Conservation (phyloP, 495 filamentous ascomycete species). For the Aspergillus ellipticus region DNA sequence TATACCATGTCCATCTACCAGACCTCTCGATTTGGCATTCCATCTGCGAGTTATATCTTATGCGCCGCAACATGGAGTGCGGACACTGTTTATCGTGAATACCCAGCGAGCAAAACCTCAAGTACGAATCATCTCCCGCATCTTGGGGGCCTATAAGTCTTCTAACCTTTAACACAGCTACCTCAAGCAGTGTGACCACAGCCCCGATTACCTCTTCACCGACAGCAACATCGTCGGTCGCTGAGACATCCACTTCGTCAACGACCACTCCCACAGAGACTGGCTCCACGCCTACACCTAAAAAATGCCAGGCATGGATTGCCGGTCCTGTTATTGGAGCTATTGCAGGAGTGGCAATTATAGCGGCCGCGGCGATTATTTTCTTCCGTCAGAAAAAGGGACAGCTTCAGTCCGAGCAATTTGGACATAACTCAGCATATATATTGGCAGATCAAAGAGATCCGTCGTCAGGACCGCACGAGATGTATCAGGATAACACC, state of each 20-base stretch:
- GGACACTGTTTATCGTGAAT: constrained; percentile 2
- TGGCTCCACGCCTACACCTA: not conserved
- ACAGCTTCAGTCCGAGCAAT: not conserved
- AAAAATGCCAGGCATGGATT: constrained; percentile 7
- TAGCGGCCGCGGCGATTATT: not conserved
- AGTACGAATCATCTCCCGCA: too few relatives aligned
- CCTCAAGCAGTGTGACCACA: not conserved
- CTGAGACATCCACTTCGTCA: not conserved
- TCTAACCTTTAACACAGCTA: not conserved
- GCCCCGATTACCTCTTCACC: not conserved
- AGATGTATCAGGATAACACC: too few relatives aligned
- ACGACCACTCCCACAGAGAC: not conserved
- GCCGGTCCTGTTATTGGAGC: constrained; percentile 7
- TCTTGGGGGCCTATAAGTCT: too few relatives aligned
- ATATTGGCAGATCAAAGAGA: not conserved
- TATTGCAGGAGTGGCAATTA: not conserved
- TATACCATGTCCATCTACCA: constrained; percentile 14
- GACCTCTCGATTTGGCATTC: constrained; percentile 3
- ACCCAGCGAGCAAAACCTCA: constrained; percentile 3
- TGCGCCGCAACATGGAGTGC: constrained; percentile 10
- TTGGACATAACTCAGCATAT: not conserved
- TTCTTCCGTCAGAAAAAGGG: not conserved
- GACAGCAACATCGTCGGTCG: not conserved
- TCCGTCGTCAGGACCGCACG: too few relatives aligned
- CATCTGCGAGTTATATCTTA: constrained; percentile 9